Evolutionary conservation across 2,329 filamentous ascomycete genomes (phyloP).

Genomic region (Cladosporium sphaerospermum): DNA sequence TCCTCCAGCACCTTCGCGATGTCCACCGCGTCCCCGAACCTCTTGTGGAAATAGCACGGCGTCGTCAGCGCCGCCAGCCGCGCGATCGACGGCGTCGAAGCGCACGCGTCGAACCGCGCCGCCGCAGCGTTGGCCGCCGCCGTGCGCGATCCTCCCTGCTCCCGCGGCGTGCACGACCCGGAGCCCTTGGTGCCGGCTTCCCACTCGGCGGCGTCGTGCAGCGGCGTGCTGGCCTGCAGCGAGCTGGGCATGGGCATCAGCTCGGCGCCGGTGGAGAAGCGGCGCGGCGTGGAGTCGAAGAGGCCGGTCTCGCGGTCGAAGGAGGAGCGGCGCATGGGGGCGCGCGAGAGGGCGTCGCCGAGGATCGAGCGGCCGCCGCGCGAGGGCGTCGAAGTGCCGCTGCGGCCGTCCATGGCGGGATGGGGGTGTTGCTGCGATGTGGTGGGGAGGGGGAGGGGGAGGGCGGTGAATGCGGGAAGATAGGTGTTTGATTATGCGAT

Average conservation of each 20-base stretch:
- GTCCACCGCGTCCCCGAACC: conserved; percentile 93
- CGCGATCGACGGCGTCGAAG: conserved; percentile 26
- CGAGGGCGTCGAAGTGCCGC: conserved; percentile 7
- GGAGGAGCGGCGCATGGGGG: conserved; percentile 25
- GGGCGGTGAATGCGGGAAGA: neutral
- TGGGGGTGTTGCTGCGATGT: neutral
- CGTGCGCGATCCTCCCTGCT: conserved; percentile 12
- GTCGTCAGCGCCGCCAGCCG: conserved; percentile 68
- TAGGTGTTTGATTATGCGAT: neutral
- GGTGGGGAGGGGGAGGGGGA: neutral
- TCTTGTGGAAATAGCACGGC: conserved; percentile 95
- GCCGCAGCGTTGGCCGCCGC: conserved; percentile 21
- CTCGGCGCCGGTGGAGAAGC: conserved; percentile 29
- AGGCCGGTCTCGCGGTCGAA: conserved; percentile 27
- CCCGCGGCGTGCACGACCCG: conserved; percentile 18
- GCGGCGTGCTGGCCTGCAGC: conserved; percentile 11
- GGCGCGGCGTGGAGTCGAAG: conserved; percentile 27
- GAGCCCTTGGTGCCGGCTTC: conserved; percentile 3
- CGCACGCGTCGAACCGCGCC: conserved; percentile 23
- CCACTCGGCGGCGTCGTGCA: conserved; percentile 20
- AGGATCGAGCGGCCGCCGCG: conserved; percentile 13
- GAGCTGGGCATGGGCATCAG: conserved; percentile 26
- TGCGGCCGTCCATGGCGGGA: conserved; percentile 7
- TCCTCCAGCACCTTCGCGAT: conserved; percentile 93
- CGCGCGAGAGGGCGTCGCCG: conserved; percentile 23